Base-by-base conservation (phyloP, 208 protist species). In the Trypanosoma platydactyli region DNA sequence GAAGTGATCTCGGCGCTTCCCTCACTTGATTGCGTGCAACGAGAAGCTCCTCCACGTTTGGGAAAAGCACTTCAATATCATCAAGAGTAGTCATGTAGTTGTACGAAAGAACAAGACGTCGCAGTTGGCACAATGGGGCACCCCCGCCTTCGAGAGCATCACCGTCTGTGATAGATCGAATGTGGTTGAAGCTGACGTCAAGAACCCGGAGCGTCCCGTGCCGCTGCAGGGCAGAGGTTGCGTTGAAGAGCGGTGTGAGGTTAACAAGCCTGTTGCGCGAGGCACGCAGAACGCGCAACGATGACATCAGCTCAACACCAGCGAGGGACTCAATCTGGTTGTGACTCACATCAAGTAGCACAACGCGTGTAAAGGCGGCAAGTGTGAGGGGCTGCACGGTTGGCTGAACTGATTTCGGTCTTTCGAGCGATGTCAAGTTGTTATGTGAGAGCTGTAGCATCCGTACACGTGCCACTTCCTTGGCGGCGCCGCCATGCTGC, bases 131-230 rank as follows among this genome's bases (percentile, higher is more conserved):
- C 16, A 67, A 12, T 27, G 65, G 54, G 48, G 51, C 57, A 25
- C n/a, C 50, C 25, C 15, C 40, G 55, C 24, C 59, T 25, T 62
- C 57, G 24, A 77, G 76, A 11, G 71, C 65, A 9, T 9, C 33
- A 38, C 33, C 9, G 33, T 38, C 5, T 38, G 33, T 38, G 15
- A 88, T 48, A 46, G 62, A 45, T 13, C 65, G 62, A 30, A 92
- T 68, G 3, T 11, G 24, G 71, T 92, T 92, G 1, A 75, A 72
- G 53, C 76, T 83, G 11, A 89, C 83, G 51, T 92, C 86, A 1
- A 92, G 76, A 53, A 89, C 75, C 24, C 85, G 79, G 6, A 92
- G 58, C 24, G 73, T 44, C 0, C 24, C 33, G 20, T 4, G 24
- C 18, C n/a, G 24, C 44, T 49, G 45, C 15, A 35, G 68, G 68